phyloP scores from a whole-genome alignment of 2,329 filamentous ascomycete species.

The Beauveria bassiana region DNA sequence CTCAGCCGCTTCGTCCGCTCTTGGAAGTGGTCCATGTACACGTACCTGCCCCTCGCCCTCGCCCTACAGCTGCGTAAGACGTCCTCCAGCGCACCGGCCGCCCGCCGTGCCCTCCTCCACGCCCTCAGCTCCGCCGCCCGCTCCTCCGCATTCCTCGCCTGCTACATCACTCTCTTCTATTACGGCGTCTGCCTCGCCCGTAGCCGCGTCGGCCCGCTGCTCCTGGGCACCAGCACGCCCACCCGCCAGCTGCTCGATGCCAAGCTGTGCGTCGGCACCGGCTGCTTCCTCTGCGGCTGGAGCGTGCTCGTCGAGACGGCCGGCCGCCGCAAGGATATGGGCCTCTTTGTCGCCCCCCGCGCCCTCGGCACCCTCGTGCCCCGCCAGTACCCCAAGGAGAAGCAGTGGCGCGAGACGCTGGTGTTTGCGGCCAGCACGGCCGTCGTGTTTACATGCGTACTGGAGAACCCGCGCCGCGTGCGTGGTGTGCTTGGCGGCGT shows the following conservation, averaged over 20 bases:
- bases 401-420: conserved; percentile 59
- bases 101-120: conserved; percentile 36
- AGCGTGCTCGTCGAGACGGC: conserved; percentile 67
- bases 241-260: conserved; percentile 47
- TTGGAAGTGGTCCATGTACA: conserved; percentile 67
- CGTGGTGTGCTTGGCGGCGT: conserved; percentile 61
- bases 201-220: conserved; percentile 61
- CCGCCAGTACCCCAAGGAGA: conserved; percentile 52
- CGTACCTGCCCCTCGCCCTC: conserved; percentile 69
- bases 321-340: conserved; percentile 62
- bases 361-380: conserved; percentile 70
- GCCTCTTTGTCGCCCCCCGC: conserved; percentile 72
- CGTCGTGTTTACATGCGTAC: conserved; percentile 59
- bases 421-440: conserved; percentile 62
- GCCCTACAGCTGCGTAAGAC: conserved; percentile 44
- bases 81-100: conserved; percentile 11
- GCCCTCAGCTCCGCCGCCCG: conserved; percentile 55
- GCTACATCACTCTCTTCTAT: conserved; percentile 74
- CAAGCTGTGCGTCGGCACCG: conserved; percentile 61
- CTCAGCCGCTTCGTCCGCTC: conserved; percentile 58
- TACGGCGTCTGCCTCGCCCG: conserved; percentile 76
- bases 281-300: conserved; percentile 73
- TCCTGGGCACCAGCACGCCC: conserved; percentile 48
- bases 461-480: conserved; percentile 55
- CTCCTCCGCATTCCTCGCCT: conserved; percentile 69